Conservation (phyloP, 2,329 filamentous ascomycete species). For the Capronia coronata region DNA sequence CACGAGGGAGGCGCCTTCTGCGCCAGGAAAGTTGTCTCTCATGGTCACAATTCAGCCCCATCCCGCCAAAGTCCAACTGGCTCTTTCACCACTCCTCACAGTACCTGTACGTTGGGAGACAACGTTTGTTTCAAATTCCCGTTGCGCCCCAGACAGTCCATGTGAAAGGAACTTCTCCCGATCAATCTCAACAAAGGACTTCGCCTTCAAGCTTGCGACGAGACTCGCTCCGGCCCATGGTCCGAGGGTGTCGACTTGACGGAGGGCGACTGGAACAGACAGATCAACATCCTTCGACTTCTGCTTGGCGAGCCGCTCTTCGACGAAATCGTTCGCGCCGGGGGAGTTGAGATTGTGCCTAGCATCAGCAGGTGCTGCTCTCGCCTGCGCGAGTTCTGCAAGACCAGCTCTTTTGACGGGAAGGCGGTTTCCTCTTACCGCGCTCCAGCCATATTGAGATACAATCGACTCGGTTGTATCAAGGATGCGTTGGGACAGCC, state of each 20-base stretch:
- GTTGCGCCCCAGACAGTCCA: constrained; percentile 42
- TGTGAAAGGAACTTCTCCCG: constrained; percentile 55
- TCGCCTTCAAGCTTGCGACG: constrained; percentile 52
- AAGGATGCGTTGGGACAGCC: constrained; percentile 69
- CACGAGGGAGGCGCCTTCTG: constrained; percentile 39
- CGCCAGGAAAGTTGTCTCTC: neutral
- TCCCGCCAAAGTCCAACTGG: constrained; percentile 45
- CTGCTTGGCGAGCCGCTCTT: constrained; percentile 50
- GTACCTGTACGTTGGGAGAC: constrained; percentile 34
- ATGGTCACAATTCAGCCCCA: constrained; percentile 35
- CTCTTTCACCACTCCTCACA: constrained; percentile 38
- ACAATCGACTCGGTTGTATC: constrained; percentile 66
- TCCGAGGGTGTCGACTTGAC: constrained; percentile 56
- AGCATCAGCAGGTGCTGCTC: constrained; percentile 18
- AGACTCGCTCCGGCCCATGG: constrained; percentile 61
- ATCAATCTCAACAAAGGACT: constrained; percentile 58
- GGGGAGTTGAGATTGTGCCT: constrained; percentile 38
- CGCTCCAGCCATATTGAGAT: constrained; percentile 65
- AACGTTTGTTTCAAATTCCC: constrained; percentile 36
- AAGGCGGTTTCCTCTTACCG: constrained; percentile 57
- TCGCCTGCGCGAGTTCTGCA: constrained; percentile 30
- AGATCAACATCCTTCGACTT: constrained; percentile 37
- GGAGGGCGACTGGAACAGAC: constrained; percentile 37
- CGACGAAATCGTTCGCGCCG: constrained; percentile 51
- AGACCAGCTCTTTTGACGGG: constrained; percentile 21